Percentiles rank a stretch among this genome's conserved stretches.
phyloP scores from a whole-genome alignment of 164 flowering plant species.

The Annona squamosa region DNA sequence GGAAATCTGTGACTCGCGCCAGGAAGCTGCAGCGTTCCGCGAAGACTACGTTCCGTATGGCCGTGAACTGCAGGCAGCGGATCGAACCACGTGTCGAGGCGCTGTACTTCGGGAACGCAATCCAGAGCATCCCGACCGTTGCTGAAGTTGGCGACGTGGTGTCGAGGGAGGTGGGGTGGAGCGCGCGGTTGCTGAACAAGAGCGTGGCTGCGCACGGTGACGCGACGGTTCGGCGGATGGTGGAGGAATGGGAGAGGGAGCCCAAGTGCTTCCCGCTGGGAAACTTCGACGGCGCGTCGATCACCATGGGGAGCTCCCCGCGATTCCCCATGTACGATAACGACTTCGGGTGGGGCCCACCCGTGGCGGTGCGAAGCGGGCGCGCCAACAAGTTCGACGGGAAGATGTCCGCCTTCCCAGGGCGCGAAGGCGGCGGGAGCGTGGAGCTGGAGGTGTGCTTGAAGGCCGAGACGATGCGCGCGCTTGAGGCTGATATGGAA shows the following conservation, averaged over 20 bases:
- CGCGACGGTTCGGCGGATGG: constrained; percentile 34
- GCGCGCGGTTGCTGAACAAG: constrained; percentile 48
- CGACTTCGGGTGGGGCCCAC: constrained; percentile 91
- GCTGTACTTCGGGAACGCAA: constrained; percentile 84
- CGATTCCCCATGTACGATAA: constrained; percentile 85
- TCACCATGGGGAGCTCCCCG: constrained; percentile 86
- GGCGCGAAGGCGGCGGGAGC: constrained; percentile 76
- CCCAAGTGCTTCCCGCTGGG: constrained; percentile 74
- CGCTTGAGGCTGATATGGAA: constrained; percentile 37
- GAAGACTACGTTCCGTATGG: constrained; percentile 78
- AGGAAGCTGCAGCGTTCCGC: constrained; percentile 33
- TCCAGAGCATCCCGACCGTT: constrained; percentile 66
- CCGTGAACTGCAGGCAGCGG: constrained; percentile 81
- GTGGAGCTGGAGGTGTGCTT: constrained; percentile 81
- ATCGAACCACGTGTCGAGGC: constrained; percentile 52
- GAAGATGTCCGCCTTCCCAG: constrained; percentile 86
- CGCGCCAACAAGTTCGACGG: constrained; percentile 82
- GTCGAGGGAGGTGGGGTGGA: constrained; percentile 44
- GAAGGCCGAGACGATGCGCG: constrained; percentile 72
- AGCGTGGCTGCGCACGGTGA: constrained; percentile 50
- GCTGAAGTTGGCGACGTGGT: constrained; percentile 51
- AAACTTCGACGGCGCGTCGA: constrained; percentile 55
- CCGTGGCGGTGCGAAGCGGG: constrained; percentile 77
- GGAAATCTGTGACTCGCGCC: constrained; percentile 81
- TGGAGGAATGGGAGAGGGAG: constrained; percentile 57